Percentiles rank a stretch among this genome's conserved stretches.
Evolutionary conservation across 2,329 filamentous ascomycete genomes (phyloP).

Genomic region (Penicillium sp.): DNA sequence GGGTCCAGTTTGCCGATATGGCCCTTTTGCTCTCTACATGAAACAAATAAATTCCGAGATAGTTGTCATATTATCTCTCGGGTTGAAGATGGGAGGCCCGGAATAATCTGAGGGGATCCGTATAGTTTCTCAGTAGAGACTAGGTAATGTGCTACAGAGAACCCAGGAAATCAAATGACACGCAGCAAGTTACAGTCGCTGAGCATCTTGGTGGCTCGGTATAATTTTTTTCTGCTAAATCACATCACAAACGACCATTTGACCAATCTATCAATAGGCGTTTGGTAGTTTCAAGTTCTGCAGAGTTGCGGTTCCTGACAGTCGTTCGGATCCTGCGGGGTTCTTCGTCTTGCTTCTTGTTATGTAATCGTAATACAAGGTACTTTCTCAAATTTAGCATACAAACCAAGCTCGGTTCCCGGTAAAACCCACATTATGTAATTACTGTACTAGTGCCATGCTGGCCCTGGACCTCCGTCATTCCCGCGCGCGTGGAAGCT

Average conservation of each 20-base stretch:
- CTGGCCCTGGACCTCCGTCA: constrained; percentile 13
- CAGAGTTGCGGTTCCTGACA: constrained; percentile 19
- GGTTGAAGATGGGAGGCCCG: not conserved
- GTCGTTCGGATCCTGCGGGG: constrained; percentile 24
- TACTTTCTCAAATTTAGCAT: not conserved
- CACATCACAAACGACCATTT: not conserved
- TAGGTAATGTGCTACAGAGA: not conserved
- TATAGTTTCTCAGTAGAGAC: not conserved
- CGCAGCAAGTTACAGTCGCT: not conserved
- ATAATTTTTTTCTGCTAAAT: not conserved
- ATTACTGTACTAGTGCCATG: not conserved
- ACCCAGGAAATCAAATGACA: not conserved
- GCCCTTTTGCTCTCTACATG: no score
- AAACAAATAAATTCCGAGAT: no score
- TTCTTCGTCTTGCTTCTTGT: not conserved
- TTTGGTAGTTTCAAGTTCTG: not conserved
- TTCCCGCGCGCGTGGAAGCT: constrained; percentile 14
- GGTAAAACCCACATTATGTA: not conserved
- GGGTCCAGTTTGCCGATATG: no score
- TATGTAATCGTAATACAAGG: not conserved
- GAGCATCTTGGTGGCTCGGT: not conserved
- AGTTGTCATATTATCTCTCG: not conserved
- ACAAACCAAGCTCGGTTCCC: not conserved
- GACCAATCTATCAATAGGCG: not conserved
- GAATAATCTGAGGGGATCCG: not conserved